Percentiles rank a stretch among this genome's conserved stretches.
phyloP scores from a whole-genome alignment of 768 basidiomycete species.

The Multifurca ochricompacta region DNA sequence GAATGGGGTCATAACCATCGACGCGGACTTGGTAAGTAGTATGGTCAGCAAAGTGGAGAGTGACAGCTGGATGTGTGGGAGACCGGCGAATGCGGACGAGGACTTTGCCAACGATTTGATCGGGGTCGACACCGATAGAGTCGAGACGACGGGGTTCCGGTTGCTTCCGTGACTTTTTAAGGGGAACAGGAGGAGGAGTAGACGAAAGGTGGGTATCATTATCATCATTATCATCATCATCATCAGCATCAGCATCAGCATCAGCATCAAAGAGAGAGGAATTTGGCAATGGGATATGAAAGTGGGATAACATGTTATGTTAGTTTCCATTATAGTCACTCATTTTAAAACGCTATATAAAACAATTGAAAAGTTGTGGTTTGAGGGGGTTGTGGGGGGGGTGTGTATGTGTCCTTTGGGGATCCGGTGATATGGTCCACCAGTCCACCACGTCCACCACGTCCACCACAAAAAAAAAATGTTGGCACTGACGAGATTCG shows the following conservation, averaged over 20 bases:
- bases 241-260: too few relatives aligned
- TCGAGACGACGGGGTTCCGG: slow-evolving; percentile 18
- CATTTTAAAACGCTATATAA: slow-evolving; percentile 2
- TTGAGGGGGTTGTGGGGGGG: background rate
- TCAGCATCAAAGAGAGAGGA: too few relatives aligned
- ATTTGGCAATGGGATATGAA: too few relatives aligned
- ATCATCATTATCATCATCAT: too few relatives aligned
- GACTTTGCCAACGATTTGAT: slow-evolving; percentile 28
- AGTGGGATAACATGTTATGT: too few relatives aligned
- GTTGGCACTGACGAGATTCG: slow-evolving; percentile 53
- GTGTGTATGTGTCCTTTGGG: background rate
- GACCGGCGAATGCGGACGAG: slow-evolving; percentile 29
- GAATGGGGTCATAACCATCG: slow-evolving; percentile 52
- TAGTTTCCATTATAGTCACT: too few relatives aligned
- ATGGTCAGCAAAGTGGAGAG: slow-evolving; percentile 32
- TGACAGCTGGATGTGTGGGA: slow-evolving; percentile 29
- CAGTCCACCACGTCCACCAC: too few relatives aligned
- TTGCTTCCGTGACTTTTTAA: slow-evolving; percentile 9
- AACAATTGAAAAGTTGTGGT: slow-evolving; percentile 11
- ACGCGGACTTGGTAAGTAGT: slow-evolving; percentile 41
- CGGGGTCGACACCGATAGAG: slow-evolving; percentile 27
- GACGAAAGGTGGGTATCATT: slow-evolving; percentile 1
- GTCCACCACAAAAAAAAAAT: slow-evolving; percentile 18
- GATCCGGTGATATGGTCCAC: too few relatives aligned
- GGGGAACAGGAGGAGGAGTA: background rate